phyloP scores from a whole-genome alignment of 108 stramenopile species.

The Bacterosira constricta region DNA sequence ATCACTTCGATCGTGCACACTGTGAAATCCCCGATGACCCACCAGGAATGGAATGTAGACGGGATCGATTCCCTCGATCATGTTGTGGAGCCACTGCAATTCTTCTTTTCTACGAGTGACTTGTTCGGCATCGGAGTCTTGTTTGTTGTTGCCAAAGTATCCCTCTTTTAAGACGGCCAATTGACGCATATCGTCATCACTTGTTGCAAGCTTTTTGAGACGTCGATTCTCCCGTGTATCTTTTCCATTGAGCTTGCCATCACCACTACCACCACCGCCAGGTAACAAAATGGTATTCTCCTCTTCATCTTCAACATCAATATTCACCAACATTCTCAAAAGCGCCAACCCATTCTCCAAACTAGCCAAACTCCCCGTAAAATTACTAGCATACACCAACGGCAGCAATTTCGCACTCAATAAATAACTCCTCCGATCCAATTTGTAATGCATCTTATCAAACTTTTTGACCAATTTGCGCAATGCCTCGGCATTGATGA shows the following conservation, averaged over 20 bases:
- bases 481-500: constrained; percentile 53
- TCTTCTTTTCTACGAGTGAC: constrained; percentile 55
- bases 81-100: constrained; percentile 56
- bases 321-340: constrained; percentile 36
- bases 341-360: constrained; percentile 43
- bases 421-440: constrained; percentile 1
- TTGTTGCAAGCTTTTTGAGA: constrained; percentile 11
- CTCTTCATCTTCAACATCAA: constrained; percentile 39
- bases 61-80: constrained; percentile 49
- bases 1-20: constrained; percentile 42
- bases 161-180: constrained; percentile 27
- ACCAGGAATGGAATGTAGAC: constrained; percentile 43
- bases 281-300: too few relatives aligned
- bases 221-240: constrained; percentile 27
- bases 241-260: too few relatives aligned
- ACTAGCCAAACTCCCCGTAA: constrained; percentile 39
- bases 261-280: too few relatives aligned
- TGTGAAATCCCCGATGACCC: constrained; percentile 53
- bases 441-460: constrained; percentile 26
- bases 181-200: constrained; percentile 14
- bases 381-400: constrained; percentile 46
- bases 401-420: constrained; percentile 33
- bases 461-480: constrained; percentile 52
- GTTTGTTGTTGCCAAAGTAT: constrained; percentile 39
- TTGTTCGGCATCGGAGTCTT: constrained; percentile 34